These are phyloP conservation scores for Trametes versicolor DNA, from an alignment of 1,284 basidiomycete species.

Conservation along the genomic window DNA sequence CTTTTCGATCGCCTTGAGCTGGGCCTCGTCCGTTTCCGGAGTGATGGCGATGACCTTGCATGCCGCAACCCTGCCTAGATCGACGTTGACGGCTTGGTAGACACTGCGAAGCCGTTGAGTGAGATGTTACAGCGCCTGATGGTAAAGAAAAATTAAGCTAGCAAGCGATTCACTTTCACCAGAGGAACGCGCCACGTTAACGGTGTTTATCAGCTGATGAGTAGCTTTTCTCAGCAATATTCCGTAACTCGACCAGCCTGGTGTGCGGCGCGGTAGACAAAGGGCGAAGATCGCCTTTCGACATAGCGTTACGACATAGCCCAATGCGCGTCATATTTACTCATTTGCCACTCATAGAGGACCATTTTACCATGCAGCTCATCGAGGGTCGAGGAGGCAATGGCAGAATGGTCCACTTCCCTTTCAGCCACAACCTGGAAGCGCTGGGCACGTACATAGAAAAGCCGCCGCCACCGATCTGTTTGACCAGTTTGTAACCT, in stretches of 20 bases:
- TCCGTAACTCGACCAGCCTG: too few species aligned
- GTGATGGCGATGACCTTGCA: conserved; percentile 85
- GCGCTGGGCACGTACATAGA: conserved; percentile 64
- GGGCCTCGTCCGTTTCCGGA: conserved; percentile 63
- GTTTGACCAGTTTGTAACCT: conserved; percentile 79
- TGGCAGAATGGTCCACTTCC: not conserved
- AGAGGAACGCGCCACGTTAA: too few species aligned
- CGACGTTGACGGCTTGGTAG: conserved; percentile 79
- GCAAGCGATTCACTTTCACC: too few species aligned
- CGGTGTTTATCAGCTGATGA: too few species aligned
- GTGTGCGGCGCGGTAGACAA: too few species aligned
- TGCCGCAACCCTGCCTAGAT: conserved; percentile 76
- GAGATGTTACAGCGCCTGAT: not conserved
- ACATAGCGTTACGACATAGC: too few species aligned
- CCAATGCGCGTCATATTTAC: too few species aligned
- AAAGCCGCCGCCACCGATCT: conserved; percentile 88
- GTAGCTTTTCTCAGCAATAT: too few species aligned
- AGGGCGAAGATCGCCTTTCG: too few species aligned
- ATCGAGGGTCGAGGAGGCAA: not conserved
- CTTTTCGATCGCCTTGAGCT: conserved; percentile 87
- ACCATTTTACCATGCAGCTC: not conserved
- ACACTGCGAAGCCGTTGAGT: conserved; percentile 60
- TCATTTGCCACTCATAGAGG: too few species aligned
- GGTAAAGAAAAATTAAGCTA: too few species aligned
- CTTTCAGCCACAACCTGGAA: not conserved